Evolutionary conservation across 177 flowering plant species (phyloP).

Genomic region (Vitis hybrid): DNA sequence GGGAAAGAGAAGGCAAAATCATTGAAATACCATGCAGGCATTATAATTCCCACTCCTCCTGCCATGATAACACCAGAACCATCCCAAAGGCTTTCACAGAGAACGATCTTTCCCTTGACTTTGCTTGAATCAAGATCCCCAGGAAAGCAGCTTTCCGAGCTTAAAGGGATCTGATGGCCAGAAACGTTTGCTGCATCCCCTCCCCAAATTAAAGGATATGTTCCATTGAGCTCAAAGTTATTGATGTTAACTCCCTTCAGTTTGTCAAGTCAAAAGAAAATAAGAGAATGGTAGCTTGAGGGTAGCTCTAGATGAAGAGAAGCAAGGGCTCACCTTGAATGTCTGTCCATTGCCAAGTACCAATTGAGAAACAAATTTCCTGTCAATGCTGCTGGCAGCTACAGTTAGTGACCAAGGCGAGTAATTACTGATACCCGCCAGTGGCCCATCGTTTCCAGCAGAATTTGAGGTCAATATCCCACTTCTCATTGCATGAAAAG

Average conservation of each 20-base stretch:
- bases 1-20: conserved; percentile 21
- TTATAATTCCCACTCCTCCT: conserved; percentile 26
- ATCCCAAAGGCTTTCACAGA: conserved; percentile 22
- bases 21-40: not conserved
- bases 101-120: conserved; percentile 32
- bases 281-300: no score
- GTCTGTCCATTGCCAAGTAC: conserved; percentile 40
- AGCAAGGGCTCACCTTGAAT: conserved; percentile 22
- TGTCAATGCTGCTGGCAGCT: conserved; percentile 54
- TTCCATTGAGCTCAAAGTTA: conserved; percentile 11
- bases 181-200: conserved; percentile 27
- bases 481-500: conserved; percentile 54
- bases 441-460: conserved; percentile 54
- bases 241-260: conserved; percentile 35
- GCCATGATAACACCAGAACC: conserved; percentile 25
- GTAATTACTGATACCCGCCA: conserved; percentile 22
- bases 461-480: conserved; percentile 44
- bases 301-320: not conserved
- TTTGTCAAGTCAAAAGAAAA: no score
- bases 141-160: conserved; percentile 21
- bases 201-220: conserved; percentile 22
- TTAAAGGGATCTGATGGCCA: conserved; percentile 1
- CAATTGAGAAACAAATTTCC: conserved; percentile 33
- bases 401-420: conserved; percentile 59
- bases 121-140: conserved; percentile 20